A percentile compares a stretch with the other conserved stretches of the same genome.
Conservation (phyloP, 495 filamentous ascomycete genomes). For the Hapsidospora chrysogenum region DNA sequence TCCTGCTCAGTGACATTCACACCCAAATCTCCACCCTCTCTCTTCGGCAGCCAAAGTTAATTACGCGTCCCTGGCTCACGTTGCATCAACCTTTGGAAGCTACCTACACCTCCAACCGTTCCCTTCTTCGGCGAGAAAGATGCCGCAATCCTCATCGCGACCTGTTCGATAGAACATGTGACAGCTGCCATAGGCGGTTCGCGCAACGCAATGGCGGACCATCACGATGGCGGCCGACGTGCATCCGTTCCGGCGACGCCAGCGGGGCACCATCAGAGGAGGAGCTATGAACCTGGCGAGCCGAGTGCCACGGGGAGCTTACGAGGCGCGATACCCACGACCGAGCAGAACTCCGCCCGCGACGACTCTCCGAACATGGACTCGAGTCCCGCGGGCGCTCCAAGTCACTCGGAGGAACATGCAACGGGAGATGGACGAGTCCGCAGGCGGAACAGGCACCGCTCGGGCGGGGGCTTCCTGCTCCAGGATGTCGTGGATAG, state of each 20-base stretch:
- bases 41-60: too few species aligned
- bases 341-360: constrained; percentile 7
- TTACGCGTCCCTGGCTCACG: too few species aligned
- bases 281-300: constrained; percentile 16
- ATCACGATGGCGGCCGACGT: constrained; percentile 6
- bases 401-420: too few species aligned
- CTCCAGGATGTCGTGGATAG: constrained; percentile 19
- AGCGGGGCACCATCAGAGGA: constrained; percentile 4
- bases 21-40: too few species aligned
- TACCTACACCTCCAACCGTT: too few species aligned
- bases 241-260: constrained; percentile 6
- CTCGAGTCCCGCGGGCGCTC: too few species aligned
- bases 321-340: constrained; percentile 6
- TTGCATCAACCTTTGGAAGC: too few species aligned
- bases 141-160: background rate
- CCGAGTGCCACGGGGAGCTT: constrained; percentile 8
- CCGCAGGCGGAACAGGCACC: constrained; percentile 19
- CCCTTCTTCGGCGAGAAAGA: too few species aligned
- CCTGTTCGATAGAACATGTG: background rate
- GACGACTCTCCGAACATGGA: constrained; percentile 8
- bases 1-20: too few species aligned
- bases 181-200: background rate
- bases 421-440: too few species aligned
- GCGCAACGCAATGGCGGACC: constrained; percentile 3
- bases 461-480: constrained; percentile 27